Conservation (phyloP, 257 asterid species). For the Henckelia pumila region DNA sequence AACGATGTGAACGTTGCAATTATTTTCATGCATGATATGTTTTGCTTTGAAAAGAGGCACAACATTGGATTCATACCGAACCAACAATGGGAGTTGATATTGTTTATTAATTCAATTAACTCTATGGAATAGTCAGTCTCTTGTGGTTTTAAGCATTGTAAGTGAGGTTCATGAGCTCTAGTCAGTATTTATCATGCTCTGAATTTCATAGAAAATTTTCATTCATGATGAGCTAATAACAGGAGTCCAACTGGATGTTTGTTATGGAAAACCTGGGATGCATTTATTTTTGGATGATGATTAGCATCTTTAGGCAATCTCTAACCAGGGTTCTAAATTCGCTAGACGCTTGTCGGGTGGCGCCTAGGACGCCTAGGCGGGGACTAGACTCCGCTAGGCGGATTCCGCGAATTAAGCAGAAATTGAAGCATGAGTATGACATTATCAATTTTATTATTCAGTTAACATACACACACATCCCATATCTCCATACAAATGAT, state of each 20-base stretch:
- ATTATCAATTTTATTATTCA: too few relatives aligned
- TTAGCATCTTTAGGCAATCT: neutral
- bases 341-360: too few relatives aligned
- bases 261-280: neutral
- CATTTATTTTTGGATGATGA: neutral
- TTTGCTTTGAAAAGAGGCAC: neutral
- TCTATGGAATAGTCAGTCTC: neutral
- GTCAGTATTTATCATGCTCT: neutral
- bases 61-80: neutral
- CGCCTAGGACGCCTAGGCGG: too few relatives aligned
- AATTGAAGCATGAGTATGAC: too few relatives aligned
- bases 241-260: constrained; percentile 9
- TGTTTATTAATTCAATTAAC: neutral
- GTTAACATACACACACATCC: too few relatives aligned
- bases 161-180: neutral
- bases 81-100: constrained; percentile 6
- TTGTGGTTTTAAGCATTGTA: constrained; percentile 1
- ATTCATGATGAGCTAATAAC: neutral
- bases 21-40: neutral
- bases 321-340: too few relatives aligned
- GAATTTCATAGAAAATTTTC: neutral
- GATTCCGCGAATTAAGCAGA: too few relatives aligned
- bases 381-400: too few relatives aligned
- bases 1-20: neutral
- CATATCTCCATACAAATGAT: too few relatives aligned